phyloP scores from a whole-genome alignment of 805 yeast genomes.

The Myxozyma nipponensis region DNA sequence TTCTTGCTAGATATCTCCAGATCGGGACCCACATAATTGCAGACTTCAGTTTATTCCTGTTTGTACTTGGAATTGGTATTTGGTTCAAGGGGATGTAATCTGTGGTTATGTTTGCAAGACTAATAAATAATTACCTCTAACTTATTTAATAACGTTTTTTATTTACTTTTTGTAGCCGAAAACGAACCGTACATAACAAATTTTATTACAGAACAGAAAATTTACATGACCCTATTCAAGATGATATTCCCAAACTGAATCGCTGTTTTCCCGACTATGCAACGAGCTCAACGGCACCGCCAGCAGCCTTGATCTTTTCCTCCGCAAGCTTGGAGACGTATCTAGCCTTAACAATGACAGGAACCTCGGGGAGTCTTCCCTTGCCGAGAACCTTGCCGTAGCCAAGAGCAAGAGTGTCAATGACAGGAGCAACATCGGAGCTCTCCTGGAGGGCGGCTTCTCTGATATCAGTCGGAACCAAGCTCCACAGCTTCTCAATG shows the following conservation, averaged over 20 bases:
- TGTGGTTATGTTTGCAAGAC: no score
- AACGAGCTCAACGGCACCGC: slow-evolving; percentile 99
- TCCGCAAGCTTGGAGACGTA: slow-evolving; percentile 98
- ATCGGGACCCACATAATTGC: slow-evolving; percentile 22
- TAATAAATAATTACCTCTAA: no score
- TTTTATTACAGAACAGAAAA: no score
- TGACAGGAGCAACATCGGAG: slow-evolving; percentile 94
- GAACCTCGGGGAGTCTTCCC: slow-evolving; percentile 97
- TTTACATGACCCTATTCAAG: no score
- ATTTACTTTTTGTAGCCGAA: no score
- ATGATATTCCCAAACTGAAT: not conserved
- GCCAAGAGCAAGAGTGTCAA: slow-evolving; percentile 98
- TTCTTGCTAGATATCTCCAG: slow-evolving; percentile 27
- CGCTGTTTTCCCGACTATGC: slow-evolving; percentile 61
- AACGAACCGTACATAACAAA: no score
- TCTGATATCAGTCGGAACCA: slow-evolving; percentile 89
- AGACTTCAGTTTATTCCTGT: slow-evolving; percentile 25
- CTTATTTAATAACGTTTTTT: no score
- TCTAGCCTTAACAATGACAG: slow-evolving; percentile 99
- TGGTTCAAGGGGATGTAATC: slow-evolving; percentile 13
- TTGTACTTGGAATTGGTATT: slow-evolving; percentile 21
- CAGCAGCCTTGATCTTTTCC: slow-evolving; percentile 99
- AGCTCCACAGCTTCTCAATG: slow-evolving; percentile 98
- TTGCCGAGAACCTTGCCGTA: slow-evolving; percentile 99
- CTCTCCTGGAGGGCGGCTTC: slow-evolving; percentile 86